Base-by-base conservation (phyloP, 2,329 filamentous ascomycete genomes). In the Cyanodermella asteris region DNA sequence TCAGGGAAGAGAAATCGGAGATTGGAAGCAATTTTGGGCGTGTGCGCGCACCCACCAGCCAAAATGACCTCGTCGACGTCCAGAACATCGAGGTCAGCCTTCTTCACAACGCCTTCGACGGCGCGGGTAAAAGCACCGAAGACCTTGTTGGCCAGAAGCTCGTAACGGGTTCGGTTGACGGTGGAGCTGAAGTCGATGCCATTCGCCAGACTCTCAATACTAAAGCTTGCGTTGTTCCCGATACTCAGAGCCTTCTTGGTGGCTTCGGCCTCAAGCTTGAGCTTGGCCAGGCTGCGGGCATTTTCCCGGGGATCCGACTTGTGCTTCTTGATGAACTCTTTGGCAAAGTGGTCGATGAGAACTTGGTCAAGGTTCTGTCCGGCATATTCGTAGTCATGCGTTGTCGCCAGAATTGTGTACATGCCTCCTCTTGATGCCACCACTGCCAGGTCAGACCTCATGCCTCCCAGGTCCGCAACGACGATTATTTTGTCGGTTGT, bases 261-360 rank as follows among this genome's bases (percentile, higher is more conserved):
- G 24, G 72, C 64, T 55, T 97, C 87, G 35, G 80, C 66, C 58
- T 94, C 87, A 23, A 81, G 62, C 52, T 80, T 84, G 37, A 97
- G 60, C 64, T 94, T 97, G 32, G 87, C 82, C 39, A 93, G 56
- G 40, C 75, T 74, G 41, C 72, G 72, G 28, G 72, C 61, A 46
- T 87, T 78, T 44, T 72, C 64, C 38, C 82, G 67, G 13, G 87
- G 87, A 50, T 94, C 87, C 29, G 67, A 67, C 56, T 72, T 73
- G 64, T 94, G 68, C 64, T 91, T 91, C 67, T 97, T 94, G 44
- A 87, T 65, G 56, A 97, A 97, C 53, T 97, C 82, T 44, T 77
- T 72, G 41, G 75, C 76, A 45, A 97, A 80, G 58, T 94, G 84
- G 47, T 97, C 84, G 47, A 91, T 76, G 30, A 97, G 63, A 24